Conservation (phyloP, 164 flowering plant genomes). For the Vitis riparia region DNA sequence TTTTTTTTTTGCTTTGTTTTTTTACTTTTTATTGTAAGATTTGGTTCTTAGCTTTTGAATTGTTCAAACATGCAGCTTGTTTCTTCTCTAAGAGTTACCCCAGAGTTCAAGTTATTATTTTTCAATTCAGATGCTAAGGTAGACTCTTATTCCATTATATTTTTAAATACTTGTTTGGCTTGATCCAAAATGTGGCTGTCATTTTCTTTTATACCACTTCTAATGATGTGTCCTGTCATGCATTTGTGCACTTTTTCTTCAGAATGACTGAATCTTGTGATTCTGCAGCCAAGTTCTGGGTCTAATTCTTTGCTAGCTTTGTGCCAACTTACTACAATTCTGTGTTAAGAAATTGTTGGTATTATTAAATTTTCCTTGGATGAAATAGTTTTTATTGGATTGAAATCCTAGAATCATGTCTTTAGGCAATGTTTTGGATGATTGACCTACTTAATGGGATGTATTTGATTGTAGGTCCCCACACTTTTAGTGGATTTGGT, state of each 20-base stretch:
- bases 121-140: constrained; percentile 74
- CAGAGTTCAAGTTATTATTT: constrained; percentile 64
- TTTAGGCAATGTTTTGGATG: too few species aligned
- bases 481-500: too few species aligned
- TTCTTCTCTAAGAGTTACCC: constrained; percentile 65
- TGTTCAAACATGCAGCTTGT: constrained; percentile 62
- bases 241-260: too few species aligned
- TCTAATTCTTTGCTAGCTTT: background rate
- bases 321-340: background rate
- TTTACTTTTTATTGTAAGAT: background rate
- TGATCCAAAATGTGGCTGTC: background rate
- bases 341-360: too few species aligned
- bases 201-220: background rate
- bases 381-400: too few species aligned
- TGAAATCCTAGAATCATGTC: too few species aligned
- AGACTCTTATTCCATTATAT: constrained; percentile 8
- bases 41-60: constrained; percentile 17
- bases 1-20: background rate
- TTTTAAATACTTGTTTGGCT: background rate
- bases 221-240: too few species aligned
- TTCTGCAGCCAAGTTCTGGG: background rate
- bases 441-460: too few species aligned
- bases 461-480: too few species aligned
- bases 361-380: too few species aligned
- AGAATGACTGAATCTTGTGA: background rate